Evolutionary conservation across 495 filamentous ascomycete species (phyloP), one percentile per base, ranked within the genome.

Genomic region (Jackrogersella minutella): DNA sequence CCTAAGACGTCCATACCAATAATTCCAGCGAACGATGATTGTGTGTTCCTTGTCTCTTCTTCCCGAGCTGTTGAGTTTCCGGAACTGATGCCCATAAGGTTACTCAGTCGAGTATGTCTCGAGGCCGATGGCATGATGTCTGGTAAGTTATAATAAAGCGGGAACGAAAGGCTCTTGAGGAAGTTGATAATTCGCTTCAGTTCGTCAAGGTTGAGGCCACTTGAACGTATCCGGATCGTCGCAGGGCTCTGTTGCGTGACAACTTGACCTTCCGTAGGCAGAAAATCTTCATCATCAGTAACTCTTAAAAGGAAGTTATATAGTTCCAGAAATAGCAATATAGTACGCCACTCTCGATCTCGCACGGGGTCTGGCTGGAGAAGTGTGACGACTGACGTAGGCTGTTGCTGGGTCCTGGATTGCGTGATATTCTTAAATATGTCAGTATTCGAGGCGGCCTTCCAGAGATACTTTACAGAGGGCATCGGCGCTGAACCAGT

Each of bases 261-360:
- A 55, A 69, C 73, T 73, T 46, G 80, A 64, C 0, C 77, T 71
- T 66, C 66, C 13, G 74, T 73, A 5, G 53, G 64, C 40, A 92
- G 84, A 68, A 93, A 93, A 55, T 92, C 90, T 55, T 98, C 93
- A 62, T 99, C 95, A 68, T 98, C 96, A 78, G 91, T 97, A 44
- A 97, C 85, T 67, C 93, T 90, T 30, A 98, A 79, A 4, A 97
- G 83, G 73, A 98, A 97, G 10, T 89, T 91, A 75, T 97, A 99
- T 9, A 98, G 84, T 69, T 98, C 95, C 22, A 99, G 82, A 71
- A 98, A 99, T 1, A 98, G 82, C 0, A 98, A 81, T 31, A 97
- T 86, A 1, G 94, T 88, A 11, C 88, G 88, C 96, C 96, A 98
- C 73, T 97, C 91, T 70, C 62, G 64, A 6, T 75, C 62, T n/a